Base-by-base conservation (phyloP, 768 basidiomycete genomes). In the Leccinum truebloodii region DNA sequence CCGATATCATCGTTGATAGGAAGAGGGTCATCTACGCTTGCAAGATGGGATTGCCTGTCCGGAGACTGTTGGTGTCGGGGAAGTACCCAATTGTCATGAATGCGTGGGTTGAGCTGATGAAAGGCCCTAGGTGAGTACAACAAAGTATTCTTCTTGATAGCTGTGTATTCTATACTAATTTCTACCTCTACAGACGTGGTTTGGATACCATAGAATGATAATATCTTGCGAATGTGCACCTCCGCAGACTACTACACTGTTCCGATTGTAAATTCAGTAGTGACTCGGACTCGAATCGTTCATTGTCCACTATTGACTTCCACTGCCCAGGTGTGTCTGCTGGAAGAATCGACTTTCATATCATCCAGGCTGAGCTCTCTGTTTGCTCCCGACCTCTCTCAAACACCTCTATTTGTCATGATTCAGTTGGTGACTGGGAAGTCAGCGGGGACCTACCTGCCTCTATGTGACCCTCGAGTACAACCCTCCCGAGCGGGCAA, bases 361-460 rank as follows among this genome's bases (percentile, higher is more conserved):
- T 92, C 92, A 66, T 94, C 93, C 71, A 99, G 73, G 5, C 95
- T 96, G 13, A 98, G 79, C 55, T 94, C 93, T 71, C 98, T 95
- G 68, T 98, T 94, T 78, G 81, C 34, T 34, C 34, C 34, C 12
- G 0, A 34, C 34, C 12, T 4, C 34, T 34, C 44, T 94, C 91
- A 69, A 98, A 99, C 58, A 74, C 71, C 71, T 90, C 91, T 56
- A 90, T 82, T 32, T 32, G 73, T 80, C 90, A 98, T 92, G 69
- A 16, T 37, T 6, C 35, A 37, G 35, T 37, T 37, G 35, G 34
- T 13, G 34, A 1, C 34, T 34, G 34, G 34, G 34, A 34, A 34
- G 34, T 34, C 34, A 13, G 34, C 12, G 34, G 34, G 34, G 34
- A 34, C 34, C 34, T 34, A 34, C 34, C 34, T 34, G 34, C 34